Evolutionary conservation across 257 asterid species (phyloP), one percentile per base, ranked within the genome.

Genomic region (Catharanthus roseus): DNA sequence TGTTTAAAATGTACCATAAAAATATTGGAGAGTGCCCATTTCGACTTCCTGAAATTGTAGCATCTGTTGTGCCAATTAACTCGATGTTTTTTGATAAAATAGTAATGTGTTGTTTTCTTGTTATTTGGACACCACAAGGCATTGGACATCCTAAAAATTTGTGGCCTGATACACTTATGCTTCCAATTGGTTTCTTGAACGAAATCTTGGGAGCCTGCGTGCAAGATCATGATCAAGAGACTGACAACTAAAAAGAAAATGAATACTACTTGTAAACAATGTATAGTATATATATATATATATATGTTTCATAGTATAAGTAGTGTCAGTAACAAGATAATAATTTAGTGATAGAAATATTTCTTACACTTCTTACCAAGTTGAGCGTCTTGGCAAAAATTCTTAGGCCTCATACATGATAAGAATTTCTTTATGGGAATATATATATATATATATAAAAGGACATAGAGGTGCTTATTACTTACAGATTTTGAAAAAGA

Each of bases 101-200:
- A 36, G 41, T 57, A 26, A 73, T 77, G 38, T 72, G 70, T 19
- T 64, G 24, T 38, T 73, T 67, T 36, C 82, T 78, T 42, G 82
- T 78, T 11, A 78, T 65, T 42, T 78, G 82, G 18, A 78, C 64
- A 19, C 82, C 82, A 58, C 82, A 78, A 8, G 82, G 82, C 79
- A 74, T 78, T n/a, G 83, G 83, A 58, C 80, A 78, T 11, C 82
- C 82, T 67, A 78, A 65, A 28, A 78, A 73, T 39, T 78, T 78
- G 31, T 78, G 82, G 21, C 82, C 79, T n/a, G 82, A 78, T 10
- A 78, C 73, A 24, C 76, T 78, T 29, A 74, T 72, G 12, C 82
- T 74, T 70, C 82, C 79, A 26, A 78, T 78, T 3, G 82, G 82
- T 29, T 78, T 78, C 61, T 78, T 69, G 65, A 78, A 78, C 19